These are phyloP conservation scores for Boletus reticuloceps DNA, from an alignment of 768 basidiomycete species.

Conservation along the genomic window DNA sequence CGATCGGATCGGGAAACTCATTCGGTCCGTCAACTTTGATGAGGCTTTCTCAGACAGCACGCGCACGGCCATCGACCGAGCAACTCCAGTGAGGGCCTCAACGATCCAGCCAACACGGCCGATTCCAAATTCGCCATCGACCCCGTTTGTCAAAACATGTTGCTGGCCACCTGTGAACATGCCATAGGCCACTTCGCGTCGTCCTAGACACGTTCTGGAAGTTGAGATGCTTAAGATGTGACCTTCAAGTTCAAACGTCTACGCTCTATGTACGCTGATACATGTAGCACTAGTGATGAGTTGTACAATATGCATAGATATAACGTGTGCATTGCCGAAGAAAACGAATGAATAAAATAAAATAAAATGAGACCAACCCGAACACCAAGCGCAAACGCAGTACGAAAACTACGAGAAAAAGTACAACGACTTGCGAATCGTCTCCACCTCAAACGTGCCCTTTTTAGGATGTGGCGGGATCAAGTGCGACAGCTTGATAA, in stretches of 20 bases:
- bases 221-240: not conserved
- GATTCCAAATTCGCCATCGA: conserved; percentile 10
- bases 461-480: conserved; percentile 81
- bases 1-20: conserved; percentile 23
- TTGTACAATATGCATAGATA: conserved; percentile 17
- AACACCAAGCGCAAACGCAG: too few relatives aligned
- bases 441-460: conserved; percentile 81
- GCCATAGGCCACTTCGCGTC: conserved; percentile 13
- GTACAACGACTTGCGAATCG: conserved; percentile 79
- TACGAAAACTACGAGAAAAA: conserved; percentile 77
- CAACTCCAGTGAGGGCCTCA: not conserved
- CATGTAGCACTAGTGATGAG: conserved; percentile 8
- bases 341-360: not conserved
- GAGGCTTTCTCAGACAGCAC: not conserved
- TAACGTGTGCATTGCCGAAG: not conserved
- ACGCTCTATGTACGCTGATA: conserved; percentile 12
- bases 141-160: conserved; percentile 24
- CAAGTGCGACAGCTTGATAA: conserved; percentile 70
- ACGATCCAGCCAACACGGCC: not conserved
- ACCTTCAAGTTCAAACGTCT: not conserved
- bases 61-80: not conserved
- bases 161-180: conserved; percentile 29
- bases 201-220: not conserved
- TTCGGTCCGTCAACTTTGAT: conserved; percentile 3
- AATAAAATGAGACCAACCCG: too few relatives aligned